These are phyloP conservation scores for Aureobasidium sp. DNA, from an alignment of 2,329 filamentous ascomycete genomes.

Conservation along the genomic window DNA sequence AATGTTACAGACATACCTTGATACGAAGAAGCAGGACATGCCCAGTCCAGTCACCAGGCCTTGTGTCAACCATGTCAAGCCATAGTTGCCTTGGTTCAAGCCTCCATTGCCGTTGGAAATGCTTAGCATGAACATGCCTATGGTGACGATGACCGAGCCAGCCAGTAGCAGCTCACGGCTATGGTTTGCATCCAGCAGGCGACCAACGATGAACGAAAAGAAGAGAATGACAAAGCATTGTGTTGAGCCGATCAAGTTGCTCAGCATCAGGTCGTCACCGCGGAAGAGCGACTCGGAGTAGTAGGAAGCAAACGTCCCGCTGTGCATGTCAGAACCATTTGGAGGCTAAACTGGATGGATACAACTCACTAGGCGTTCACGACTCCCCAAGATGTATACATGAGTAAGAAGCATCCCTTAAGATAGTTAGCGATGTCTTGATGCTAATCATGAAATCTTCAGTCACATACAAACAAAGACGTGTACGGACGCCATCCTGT, in stretches of 20 bases:
- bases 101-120: slow-evolving; percentile 34
- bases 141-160: slow-evolving; percentile 37
- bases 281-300: slow-evolving; percentile 41
- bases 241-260: slow-evolving; percentile 44
- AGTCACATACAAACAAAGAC: slow-evolving; percentile 28
- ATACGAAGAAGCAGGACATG: slow-evolving; percentile 48
- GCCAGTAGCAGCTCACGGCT: slow-evolving; percentile 33
- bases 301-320: slow-evolving; percentile 43
- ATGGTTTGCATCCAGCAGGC: slow-evolving; percentile 43
- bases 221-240: slow-evolving; percentile 42
- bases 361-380: slow-evolving; percentile 38
- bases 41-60: slow-evolving; percentile 42
- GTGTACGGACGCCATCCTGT: slow-evolving; percentile 38
- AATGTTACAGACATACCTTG: slow-evolving; percentile 18
- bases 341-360: neutral
- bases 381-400: slow-evolving; percentile 45
- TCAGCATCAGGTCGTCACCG: slow-evolving; percentile 32
- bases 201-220: slow-evolving; percentile 41
- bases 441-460: too few species aligned
- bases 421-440: neutral
- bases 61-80: slow-evolving; percentile 41
- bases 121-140: slow-evolving; percentile 41
- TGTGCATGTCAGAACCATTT: neutral
- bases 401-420: slow-evolving; percentile 42
- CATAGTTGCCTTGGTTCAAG: slow-evolving; percentile 34